Conservation (phyloP, 129 eudicot genomes). For the Chrysanthemum makinoi region DNA sequence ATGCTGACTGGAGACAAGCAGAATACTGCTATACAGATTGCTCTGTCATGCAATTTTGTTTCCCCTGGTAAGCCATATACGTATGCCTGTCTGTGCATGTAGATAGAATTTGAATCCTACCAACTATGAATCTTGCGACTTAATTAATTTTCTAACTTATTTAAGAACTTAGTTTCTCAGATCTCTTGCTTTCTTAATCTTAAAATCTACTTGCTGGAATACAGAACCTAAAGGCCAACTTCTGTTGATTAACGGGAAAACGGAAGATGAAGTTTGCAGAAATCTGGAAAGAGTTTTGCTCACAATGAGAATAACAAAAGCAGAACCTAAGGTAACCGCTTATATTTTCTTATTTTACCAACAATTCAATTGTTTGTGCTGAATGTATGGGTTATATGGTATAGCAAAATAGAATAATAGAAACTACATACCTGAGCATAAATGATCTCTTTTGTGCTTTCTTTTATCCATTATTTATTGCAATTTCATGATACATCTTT, state of each 20-base stretch:
- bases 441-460: background rate
- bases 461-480: background rate
- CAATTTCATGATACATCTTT: background rate
- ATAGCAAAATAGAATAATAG: background rate
- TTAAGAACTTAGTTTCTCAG: background rate
- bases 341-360: background rate
- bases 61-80: constrained; percentile 61
- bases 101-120: background rate
- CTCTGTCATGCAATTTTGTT: constrained; percentile 91
- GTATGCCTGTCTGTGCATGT: background rate
- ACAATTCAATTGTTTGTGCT: constrained; percentile 4
- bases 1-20: constrained; percentile 99
- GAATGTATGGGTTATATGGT: background rate
- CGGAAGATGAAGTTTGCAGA: constrained; percentile 89
- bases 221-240: constrained; percentile 99
- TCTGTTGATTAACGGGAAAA: constrained; percentile 79
- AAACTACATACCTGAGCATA: background rate
- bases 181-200: constrained; percentile 16
- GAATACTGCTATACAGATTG: constrained; percentile 93
- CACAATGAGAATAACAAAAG: constrained; percentile 85
- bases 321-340: constrained; percentile 80
- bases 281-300: constrained; percentile 93
- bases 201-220: constrained; percentile 22
- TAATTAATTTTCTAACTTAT: constrained; percentile 4
- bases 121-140: background rate